Percentiles rank a stretch among this genome's conserved stretches.
Evolutionary conservation across 1,284 basidiomycete genomes (phyloP).

Genomic region (Trametes sp.): DNA sequence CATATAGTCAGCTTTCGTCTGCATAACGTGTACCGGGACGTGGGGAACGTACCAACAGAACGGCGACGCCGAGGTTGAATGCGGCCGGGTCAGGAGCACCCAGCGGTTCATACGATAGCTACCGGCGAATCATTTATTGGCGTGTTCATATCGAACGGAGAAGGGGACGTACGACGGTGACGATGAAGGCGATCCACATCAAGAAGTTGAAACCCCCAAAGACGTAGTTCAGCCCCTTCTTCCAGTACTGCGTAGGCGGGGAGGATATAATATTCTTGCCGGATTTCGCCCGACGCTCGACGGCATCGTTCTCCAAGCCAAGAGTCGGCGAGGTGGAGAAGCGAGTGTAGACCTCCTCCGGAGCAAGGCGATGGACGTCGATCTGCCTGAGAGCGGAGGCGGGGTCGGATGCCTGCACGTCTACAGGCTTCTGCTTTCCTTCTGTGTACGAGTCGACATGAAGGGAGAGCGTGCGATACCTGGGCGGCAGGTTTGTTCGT

Average conservation of each 20-base stretch:
- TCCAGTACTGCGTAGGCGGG: constrained; percentile 54
- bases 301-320: constrained; percentile 54
- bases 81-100: constrained; percentile 53
- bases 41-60: constrained; percentile 53
- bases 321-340: constrained; percentile 51
- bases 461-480: constrained; percentile 54
- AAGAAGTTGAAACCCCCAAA: constrained; percentile 63
- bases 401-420: constrained; percentile 40
- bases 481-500: constrained; percentile 27
- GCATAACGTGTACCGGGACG: constrained; percentile 43
- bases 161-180: constrained; percentile 47
- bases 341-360: constrained; percentile 52
- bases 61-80: constrained; percentile 56
- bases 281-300: constrained; percentile 49
- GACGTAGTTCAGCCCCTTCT: constrained; percentile 57
- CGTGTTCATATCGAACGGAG: background rate
- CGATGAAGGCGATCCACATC: constrained; percentile 59
- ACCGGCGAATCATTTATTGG: background rate
- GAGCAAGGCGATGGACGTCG: constrained; percentile 53
- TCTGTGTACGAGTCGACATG: constrained; percentile 42
- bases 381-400: constrained; percentile 51
- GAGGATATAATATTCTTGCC: constrained; percentile 59
- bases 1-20: constrained; percentile 55
- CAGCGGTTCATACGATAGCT: constrained; percentile 59
- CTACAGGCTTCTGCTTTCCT: constrained; percentile 32